A percentile compares a stretch with the other conserved stretches of the same genome.
phyloP scores from a whole-genome alignment of 2,329 filamentous ascomycete species.

The Nemania sp. region DNA sequence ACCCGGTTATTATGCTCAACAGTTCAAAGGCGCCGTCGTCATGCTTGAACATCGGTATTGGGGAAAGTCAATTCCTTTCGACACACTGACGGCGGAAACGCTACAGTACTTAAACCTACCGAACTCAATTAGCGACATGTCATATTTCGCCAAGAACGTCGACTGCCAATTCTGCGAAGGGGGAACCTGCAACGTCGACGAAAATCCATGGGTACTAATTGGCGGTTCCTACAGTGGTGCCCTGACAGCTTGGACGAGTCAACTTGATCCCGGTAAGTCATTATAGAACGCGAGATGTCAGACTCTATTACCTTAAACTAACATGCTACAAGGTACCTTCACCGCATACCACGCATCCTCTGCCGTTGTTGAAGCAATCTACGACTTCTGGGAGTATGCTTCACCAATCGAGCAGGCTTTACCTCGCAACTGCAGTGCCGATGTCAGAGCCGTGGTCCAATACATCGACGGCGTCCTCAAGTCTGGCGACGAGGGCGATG shows the following conservation, averaged over 20 bases:
- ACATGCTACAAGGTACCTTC: slow-evolving; percentile 46
- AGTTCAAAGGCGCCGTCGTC: slow-evolving; percentile 40
- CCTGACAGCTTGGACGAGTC: slow-evolving; percentile 61
- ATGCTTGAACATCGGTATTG: slow-evolving; percentile 44
- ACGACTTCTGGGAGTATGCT: slow-evolving; percentile 63
- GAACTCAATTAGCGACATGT: slow-evolving; percentile 48
- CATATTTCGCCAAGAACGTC: slow-evolving; percentile 52
- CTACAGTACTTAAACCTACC: slow-evolving; percentile 46
- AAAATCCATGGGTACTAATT: slow-evolving; percentile 64
- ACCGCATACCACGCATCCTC: slow-evolving; percentile 64
- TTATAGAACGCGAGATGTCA: neutral
- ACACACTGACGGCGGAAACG: slow-evolving; percentile 41
- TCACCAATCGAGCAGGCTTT: slow-evolving; percentile 60
- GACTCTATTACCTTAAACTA: slow-evolving; percentile 1
- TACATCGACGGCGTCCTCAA: slow-evolving; percentile 58
- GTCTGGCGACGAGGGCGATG: slow-evolving; percentile 52
- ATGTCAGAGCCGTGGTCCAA: slow-evolving; percentile 60
- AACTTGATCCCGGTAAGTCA: slow-evolving; percentile 58
- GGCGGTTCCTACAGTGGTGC: slow-evolving; percentile 66
- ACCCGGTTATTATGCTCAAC: slow-evolving; percentile 39
- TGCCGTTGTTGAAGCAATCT: slow-evolving; percentile 61
- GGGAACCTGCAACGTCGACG: slow-evolving; percentile 55
- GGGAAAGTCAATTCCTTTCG: slow-evolving; percentile 40
- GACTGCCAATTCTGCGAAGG: slow-evolving; percentile 56
- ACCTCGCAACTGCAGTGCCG: slow-evolving; percentile 61